These are phyloP conservation scores for Roridomyces roridus DNA, from an alignment of 768 basidiomycete genomes.

Conservation along the genomic window DNA sequence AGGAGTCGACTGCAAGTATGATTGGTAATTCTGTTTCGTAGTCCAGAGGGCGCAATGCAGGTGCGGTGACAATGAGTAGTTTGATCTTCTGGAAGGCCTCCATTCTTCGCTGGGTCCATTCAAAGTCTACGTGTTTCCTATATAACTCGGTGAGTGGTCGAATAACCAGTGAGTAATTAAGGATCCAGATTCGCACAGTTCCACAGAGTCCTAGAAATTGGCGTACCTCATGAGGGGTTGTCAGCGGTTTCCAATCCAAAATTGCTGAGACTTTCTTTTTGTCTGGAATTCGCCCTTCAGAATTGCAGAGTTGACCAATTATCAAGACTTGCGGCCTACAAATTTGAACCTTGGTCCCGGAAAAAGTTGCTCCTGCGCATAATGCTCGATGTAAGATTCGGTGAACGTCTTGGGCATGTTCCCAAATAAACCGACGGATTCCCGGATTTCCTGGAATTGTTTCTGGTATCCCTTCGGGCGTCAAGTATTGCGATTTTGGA, in stretches of 20 bases:
- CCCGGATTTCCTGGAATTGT: conserved; percentile 23
- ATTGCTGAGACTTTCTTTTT: conserved; percentile 32
- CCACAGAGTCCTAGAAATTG: conserved; percentile 32
- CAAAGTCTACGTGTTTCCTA: conserved; percentile 27
- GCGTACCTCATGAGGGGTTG: conserved; percentile 25
- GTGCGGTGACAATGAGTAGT: conserved; percentile 12
- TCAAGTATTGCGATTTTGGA: conserved; percentile 28
- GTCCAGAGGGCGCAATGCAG: conserved; percentile 37
- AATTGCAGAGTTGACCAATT: conserved; percentile 39
- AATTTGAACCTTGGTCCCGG: conserved; percentile 36
- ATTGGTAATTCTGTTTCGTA: conserved; percentile 32
- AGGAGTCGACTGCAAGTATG: conserved; percentile 40
- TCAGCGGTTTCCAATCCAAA: conserved; percentile 25
- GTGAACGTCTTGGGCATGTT: conserved; percentile 38
- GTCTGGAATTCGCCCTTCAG: conserved; percentile 36
- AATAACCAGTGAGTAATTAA: conserved; percentile 18
- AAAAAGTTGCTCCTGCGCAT: conserved; percentile 36
- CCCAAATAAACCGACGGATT: conserved; percentile 41
- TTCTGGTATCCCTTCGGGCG: conserved; percentile 24
- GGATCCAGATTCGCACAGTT: conserved; percentile 30
- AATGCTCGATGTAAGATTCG: conserved; percentile 33
- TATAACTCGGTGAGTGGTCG: conserved; percentile 27
- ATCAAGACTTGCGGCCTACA: conserved; percentile 28
- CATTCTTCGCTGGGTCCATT: conserved; percentile 29
- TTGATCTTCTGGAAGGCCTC: conserved; percentile 30